Percentiles rank a stretch among this genome's conserved stretches.
Conservation (phyloP, 2,329 filamentous ascomycete genomes). For the Hymenotorrendiella dingleyae region DNA sequence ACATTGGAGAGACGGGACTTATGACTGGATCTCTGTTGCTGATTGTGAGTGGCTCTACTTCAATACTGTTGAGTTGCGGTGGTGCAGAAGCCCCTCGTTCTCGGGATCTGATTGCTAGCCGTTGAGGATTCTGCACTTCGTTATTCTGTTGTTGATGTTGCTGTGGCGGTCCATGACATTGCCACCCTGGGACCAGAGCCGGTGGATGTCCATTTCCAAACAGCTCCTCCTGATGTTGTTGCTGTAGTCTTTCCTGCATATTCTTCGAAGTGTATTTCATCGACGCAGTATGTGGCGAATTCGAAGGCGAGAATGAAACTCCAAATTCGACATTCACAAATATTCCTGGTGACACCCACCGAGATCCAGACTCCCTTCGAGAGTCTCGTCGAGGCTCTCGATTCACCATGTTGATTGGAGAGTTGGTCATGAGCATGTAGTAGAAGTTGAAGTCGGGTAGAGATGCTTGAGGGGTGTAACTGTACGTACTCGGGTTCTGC, state of each 20-base stretch:
- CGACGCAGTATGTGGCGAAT: conserved; percentile 20
- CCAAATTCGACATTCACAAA: conserved; percentile 27
- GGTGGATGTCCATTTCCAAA: neutral
- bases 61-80: conserved; percentile 19
- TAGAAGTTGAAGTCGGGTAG: too few species aligned
- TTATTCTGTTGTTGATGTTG: conserved; percentile 1
- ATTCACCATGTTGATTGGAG: conserved; percentile 17
- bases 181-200: conserved; percentile 3
- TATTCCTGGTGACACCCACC: conserved; percentile 21
- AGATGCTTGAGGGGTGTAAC: too few species aligned
- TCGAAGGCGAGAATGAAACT: conserved; percentile 20
- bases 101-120: conserved; percentile 6
- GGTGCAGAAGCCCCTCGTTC: conserved; percentile 26
- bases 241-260: conserved; percentile 23
- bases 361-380: conserved; percentile 16
- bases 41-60: too few species aligned
- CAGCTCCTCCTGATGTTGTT: conserved; percentile 15
- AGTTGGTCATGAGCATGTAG: too few species aligned
- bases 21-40: too few species aligned
- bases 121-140: conserved; percentile 6
- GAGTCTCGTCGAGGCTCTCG: conserved; percentile 13
- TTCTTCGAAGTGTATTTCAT: conserved; percentile 23
- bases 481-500: too few species aligned
- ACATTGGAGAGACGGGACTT: conserved; percentile 10
- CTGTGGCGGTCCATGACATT: conserved; percentile 1